These are phyloP conservation scores for Puccinia horiana DNA, from an alignment of 1,284 basidiomycete species.

Conservation along the genomic window DNA sequence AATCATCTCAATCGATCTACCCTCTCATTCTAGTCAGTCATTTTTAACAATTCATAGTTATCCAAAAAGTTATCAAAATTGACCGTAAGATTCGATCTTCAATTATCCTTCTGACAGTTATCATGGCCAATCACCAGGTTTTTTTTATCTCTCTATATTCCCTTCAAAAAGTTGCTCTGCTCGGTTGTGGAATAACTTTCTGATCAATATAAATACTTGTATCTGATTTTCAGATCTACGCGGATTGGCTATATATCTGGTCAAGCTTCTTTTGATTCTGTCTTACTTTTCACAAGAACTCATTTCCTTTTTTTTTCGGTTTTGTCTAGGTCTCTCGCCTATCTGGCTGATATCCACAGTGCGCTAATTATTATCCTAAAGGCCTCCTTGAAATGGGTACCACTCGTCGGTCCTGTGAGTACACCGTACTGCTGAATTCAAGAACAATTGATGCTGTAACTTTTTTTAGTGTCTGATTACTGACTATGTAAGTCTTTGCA, in stretches of 20 bases:
- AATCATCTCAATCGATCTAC: conserved; percentile 18
- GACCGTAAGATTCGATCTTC: too few species aligned
- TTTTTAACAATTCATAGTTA: too few species aligned
- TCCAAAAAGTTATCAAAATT: too few species aligned
- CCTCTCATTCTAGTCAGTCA: conserved; percentile 23
- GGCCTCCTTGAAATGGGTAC: conserved; percentile 81
- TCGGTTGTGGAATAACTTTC: neutral
- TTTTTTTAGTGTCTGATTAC: too few species aligned
- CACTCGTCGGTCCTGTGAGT: conserved; percentile 81
- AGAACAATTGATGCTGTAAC: neutral
- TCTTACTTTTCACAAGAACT: neutral
- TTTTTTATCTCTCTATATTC: neutral
- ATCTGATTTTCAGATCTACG: conserved; percentile 68
- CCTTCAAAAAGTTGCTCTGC: neutral
- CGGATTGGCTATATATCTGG: conserved; percentile 87
- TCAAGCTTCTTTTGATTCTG: neutral
- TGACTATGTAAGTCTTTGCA: too few species aligned
- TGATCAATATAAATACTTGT: neutral
- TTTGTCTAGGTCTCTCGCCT: conserved; percentile 65
- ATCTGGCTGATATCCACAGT: conserved; percentile 71
- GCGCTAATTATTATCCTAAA: conserved; percentile 87
- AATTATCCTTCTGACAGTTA: conserved; percentile 27
- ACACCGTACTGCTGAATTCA: neutral
- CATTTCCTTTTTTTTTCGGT: neutral
- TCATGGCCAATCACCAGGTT: conserved; percentile 55